Percentiles rank a stretch among this genome's conserved stretches.
Evolutionary conservation across 1,284 basidiomycete species (phyloP).

Genomic region (Trametes versicolor): DNA sequence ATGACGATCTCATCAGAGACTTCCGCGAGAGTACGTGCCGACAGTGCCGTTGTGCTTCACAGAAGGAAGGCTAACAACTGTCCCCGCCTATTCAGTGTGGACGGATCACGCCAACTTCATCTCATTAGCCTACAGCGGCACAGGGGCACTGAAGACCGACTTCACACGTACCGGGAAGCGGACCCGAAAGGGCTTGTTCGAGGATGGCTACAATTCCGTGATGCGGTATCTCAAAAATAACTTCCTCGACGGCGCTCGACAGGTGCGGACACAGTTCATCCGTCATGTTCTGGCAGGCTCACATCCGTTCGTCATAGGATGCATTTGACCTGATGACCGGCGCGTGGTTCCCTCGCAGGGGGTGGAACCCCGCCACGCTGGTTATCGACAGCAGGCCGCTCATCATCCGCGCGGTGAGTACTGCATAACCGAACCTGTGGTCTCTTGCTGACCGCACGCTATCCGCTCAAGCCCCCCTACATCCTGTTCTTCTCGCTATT

Average conservation of each 20-base stretch:
- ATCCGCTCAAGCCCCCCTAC: slow-evolving; percentile 78
- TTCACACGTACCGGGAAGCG: slow-evolving; percentile 95
- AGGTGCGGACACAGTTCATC: slow-evolving; percentile 55
- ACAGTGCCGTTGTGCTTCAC: slow-evolving; percentile 9
- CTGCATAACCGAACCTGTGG: slow-evolving; percentile 13
- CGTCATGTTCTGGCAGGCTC: slow-evolving; percentile 17
- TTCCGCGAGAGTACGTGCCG: slow-evolving; percentile 85
- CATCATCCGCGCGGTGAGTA: slow-evolving; percentile 81
- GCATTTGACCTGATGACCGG: slow-evolving; percentile 96
- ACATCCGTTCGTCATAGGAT: slow-evolving; percentile 61
- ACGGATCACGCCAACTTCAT: slow-evolving; percentile 96
- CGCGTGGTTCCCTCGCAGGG: slow-evolving; percentile 84
- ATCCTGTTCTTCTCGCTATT: slow-evolving; percentile 84
- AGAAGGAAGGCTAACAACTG: slow-evolving; percentile 3
- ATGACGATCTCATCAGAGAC: slow-evolving; percentile 80
- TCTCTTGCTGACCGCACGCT: slow-evolving; percentile 17
- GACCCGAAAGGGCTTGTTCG: slow-evolving; percentile 80
- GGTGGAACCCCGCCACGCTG: slow-evolving; percentile 65
- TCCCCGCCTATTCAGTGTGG: slow-evolving; percentile 81
- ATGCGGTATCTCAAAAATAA: slow-evolving; percentile 97
- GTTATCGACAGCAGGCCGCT: slow-evolving; percentile 84
- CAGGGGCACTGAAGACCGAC: slow-evolving; percentile 96
- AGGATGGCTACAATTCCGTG: slow-evolving; percentile 90
- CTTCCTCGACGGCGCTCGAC: slow-evolving; percentile 94
- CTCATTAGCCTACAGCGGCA: slow-evolving; percentile 93